Evolutionary conservation across 495 filamentous ascomycete species (phyloP), one percentile per base, ranked within the genome.

Genomic region (Xylaria grammica): DNA sequence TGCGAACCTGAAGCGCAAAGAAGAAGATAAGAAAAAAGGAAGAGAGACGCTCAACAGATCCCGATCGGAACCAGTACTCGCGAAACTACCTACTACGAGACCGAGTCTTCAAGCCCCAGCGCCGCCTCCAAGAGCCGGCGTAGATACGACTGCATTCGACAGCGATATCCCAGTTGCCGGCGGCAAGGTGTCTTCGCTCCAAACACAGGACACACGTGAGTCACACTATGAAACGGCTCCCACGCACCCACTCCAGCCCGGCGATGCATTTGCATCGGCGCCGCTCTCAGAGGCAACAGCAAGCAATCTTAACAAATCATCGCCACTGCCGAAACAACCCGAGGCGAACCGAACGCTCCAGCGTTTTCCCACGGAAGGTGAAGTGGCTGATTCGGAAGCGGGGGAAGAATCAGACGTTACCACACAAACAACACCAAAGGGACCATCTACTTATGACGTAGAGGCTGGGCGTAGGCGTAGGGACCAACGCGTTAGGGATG

Each of bases 351-450:
- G 69, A 27, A 67, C 63, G 56, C 40, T 60, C 22, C 65, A 62
- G 53, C 65, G 67, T 5, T 59, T 57, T 34, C 62, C 71, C 10
- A 67, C 75, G 30, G 65, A 60, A 51, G 75, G 73, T 66, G 78
- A 80, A 62, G 67, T 82, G n/a, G 74, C 76, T 15, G 80, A 81
- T 62, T 82, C 80, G 0, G 78, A 82, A 50, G 65, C 69, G 1
- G 71, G 65, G 6, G 71, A 69, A 15, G 73, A 75, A 10, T 75
- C 61, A 15, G 73, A 73, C 55, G 36, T 54, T 13, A 50, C 69
- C 4, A 27, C 44, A 9, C 36, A 20, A 40, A 30, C 20, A 30
- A 26, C 26, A 44, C 69, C 65, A 46, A 67, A 67, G 2, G 72
- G 77, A 7, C 64, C 59, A 24, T 19, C 45, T 17, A 69, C 62